Base-by-base conservation (phyloP, 345 rosid genomes). In the Psidium friedrichsthalianum region DNA sequence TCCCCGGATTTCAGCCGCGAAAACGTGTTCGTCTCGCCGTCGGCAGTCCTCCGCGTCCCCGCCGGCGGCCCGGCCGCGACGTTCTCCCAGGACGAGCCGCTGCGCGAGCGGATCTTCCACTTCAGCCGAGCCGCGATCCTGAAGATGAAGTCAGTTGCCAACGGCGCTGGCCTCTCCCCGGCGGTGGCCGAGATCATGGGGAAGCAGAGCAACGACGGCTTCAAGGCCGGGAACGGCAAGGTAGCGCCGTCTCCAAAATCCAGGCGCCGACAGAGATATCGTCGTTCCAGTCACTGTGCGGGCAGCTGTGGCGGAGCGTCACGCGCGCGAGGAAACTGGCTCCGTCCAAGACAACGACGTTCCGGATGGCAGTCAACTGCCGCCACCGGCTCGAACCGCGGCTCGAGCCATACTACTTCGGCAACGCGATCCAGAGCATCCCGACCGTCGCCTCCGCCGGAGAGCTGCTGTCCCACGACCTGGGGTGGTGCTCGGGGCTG, bases 371-470 rank as follows among this genome's bases (percentile, higher is more conserved):
- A 0, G 96, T 95, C 13, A 97, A 97, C 87, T 97, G 98, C 90
- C 92, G 99, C 11, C 99, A 93, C 93, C 86, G 99, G 47, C 92
- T 97, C 6, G 92, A 94, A 86, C 98, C 98, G 49, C 89, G 88
- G 91, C 87, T 97, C 40, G 91, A 92, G 82, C 88, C 94, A 10
- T 89, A 89, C 91, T 97, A 97, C 87, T 97, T 97, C 85, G 99
- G 99, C 2, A 97, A 97, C 92, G 94, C 96, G 49, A 97, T 97
- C 61, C 99, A 96, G 93, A 97, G 99, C 92, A 96, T 94, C 87
- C 97, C 98, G 59, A 96, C 98, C 2, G 52, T 85, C 2, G 95
- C 94, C 1, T 8, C 89, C 0, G 91, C 88, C 4, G 96, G 91
- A 22, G 96, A 95, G 80, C 86, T 97, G 11, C 85, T 97, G n/a